Percentiles rank a stretch among this genome's conserved stretches.
Conservation (phyloP, 2,329 filamentous ascomycete genomes). For the Ilyonectria destructans region DNA sequence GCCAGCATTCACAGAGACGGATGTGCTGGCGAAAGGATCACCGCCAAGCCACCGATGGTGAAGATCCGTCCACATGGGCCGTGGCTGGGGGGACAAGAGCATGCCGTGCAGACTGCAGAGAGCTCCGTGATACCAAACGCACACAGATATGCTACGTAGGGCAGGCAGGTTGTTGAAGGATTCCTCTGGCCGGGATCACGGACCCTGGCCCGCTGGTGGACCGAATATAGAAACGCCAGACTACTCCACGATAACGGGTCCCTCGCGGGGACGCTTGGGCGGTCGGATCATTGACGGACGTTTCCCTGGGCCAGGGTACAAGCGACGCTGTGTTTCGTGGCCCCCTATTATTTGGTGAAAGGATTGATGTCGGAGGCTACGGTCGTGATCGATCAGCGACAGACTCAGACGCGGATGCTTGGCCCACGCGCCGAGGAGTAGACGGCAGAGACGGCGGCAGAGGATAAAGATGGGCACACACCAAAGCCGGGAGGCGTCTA, state of each 20-base stretch:
- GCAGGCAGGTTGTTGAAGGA: constrained; percentile 13
- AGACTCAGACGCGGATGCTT: not conserved
- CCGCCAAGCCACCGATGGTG: constrained; percentile 24
- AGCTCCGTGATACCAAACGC: constrained; percentile 16
- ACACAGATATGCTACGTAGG: constrained; percentile 10
- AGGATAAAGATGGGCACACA: constrained; percentile 11
- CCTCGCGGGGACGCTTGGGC: constrained; percentile 36
- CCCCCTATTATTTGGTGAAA: constrained; percentile 33
- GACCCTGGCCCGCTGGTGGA: constrained; percentile 24
- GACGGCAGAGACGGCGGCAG: constrained; percentile 17
- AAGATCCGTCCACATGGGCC: constrained; percentile 21
- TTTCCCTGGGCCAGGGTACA: constrained; percentile 30
- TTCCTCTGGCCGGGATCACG: constrained; percentile 14
- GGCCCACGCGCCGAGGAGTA: constrained; percentile 4
- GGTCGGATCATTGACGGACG: constrained; percentile 27
- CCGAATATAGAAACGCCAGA: constrained; percentile 46
- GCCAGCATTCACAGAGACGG: not conserved
- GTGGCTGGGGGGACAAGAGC: constrained; percentile 19
- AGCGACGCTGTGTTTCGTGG: constrained; percentile 38
- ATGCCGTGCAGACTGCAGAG: constrained; percentile 17
- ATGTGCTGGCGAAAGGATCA: constrained; percentile 30
- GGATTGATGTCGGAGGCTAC: constrained; percentile 34
- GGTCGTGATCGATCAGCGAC: constrained; percentile 8
- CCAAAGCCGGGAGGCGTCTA: not conserved
- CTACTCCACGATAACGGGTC: constrained; percentile 32